Evolutionary conservation across 768 basidiomycete species (phyloP), one percentile per base, ranked within the genome.

Genomic region (Russula sp.): DNA sequence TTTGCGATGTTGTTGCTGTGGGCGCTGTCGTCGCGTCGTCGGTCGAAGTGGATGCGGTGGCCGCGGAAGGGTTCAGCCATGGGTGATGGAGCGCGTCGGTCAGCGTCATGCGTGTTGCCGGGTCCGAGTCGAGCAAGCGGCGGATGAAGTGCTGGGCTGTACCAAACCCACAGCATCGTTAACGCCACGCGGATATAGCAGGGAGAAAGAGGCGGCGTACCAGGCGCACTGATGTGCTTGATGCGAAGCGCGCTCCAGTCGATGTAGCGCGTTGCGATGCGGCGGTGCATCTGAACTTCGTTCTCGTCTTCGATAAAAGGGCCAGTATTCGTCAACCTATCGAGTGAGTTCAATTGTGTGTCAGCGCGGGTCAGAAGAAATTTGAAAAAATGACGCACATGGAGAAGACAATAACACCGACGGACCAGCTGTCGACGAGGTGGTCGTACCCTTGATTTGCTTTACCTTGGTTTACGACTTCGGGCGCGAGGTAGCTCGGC

Each of bases 371-470:
- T n/a, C 7, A 52, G 51, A 20, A 40, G 8, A 7, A 16, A n/a
- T 11, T 6, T 57, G 57, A 20, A 49, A 66, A 27, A 14, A 32
- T 32, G 11, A 72, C 84, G 64, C 70, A 94, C 94, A 93, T 94
- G 27, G 88, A 88, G 70, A 88, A 98, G 1, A 98, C 83, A 57
- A 98, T 97, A 22, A 97, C 93, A 6, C 97, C 96, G 11, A 94
- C 84, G 51, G 92, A 95, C 94, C 94, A 99, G 66, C 91, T 93
- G 71, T 99, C 97, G 55, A 98, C 97, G 20, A 89, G 77, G 61
- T 87, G 83, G 70, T 89, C 87, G 70, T 99, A 98, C 3, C 94
- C 95, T 60, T 83, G 77, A 34, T 79, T 74, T 48, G 80, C 77
- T 49, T 78, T 73, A 4, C 70, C 55, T 65, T 88, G 86, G 65